A percentile compares a stretch with the other conserved stretches of the same genome.
Conservation (phyloP, 2,329 filamentous ascomycete species). For the Leptographium flavum region DNA sequence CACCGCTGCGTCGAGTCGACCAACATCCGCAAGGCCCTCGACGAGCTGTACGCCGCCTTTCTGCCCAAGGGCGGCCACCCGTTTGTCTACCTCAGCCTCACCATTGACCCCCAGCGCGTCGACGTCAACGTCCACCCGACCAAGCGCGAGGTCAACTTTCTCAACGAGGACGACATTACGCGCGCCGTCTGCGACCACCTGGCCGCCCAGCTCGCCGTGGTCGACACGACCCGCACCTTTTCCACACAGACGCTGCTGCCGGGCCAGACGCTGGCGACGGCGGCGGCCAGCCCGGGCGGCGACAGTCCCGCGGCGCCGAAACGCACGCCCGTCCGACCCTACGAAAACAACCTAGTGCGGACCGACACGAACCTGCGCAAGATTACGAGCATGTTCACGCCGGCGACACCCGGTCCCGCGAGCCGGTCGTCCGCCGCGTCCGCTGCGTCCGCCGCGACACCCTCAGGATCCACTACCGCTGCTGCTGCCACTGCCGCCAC, state of each 20-base stretch:
- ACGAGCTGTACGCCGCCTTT: slow-evolving; percentile 78
- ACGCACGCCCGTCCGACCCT: slow-evolving; percentile 37
- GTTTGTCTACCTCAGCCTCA: slow-evolving; percentile 81
- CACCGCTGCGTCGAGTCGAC: slow-evolving; percentile 86
- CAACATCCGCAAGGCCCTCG: slow-evolving; percentile 74
- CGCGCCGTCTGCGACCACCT: slow-evolving; percentile 73
- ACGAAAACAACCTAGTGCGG: slow-evolving; percentile 79
- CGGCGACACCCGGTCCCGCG: slow-evolving; percentile 21
- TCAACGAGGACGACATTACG: slow-evolving; percentile 94
- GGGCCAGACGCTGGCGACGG: slow-evolving; percentile 41
- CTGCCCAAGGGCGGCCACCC: slow-evolving; percentile 89
- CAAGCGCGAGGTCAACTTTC: slow-evolving; percentile 90
- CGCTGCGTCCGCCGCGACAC: too few species aligned
- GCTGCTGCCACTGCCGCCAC: neutral
- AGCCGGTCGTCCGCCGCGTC: slow-evolving; percentile 12
- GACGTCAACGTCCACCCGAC: slow-evolving; percentile 98
- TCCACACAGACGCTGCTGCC: slow-evolving; percentile 83
- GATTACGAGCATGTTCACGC: slow-evolving; percentile 90
- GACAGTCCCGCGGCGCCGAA: slow-evolving; percentile 10
- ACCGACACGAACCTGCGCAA: slow-evolving; percentile 83
- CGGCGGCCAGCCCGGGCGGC: slow-evolving; percentile 8
- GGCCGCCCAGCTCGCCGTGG: slow-evolving; percentile 61
- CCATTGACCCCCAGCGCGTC: slow-evolving; percentile 82
- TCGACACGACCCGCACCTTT: slow-evolving; percentile 90
- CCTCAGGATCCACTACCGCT: too few species aligned